These are phyloP conservation scores for Avena eriantha DNA, from an alignment of 176 grass and related monocot genomes.

Conservation along the genomic window DNA sequence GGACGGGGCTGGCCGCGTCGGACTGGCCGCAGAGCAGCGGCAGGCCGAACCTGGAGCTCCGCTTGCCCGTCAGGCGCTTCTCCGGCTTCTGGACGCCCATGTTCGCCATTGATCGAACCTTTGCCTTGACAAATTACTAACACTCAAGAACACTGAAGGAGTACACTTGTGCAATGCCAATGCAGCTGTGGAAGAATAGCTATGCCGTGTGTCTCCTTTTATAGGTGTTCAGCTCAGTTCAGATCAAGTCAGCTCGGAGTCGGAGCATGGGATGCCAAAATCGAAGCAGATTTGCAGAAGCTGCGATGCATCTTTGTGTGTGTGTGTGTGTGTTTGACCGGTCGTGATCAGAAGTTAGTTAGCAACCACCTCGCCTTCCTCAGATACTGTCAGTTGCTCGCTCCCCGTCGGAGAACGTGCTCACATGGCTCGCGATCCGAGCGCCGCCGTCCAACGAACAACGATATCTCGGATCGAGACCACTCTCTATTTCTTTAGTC, in stretches of 20 bases:
- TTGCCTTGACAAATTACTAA: conserved; percentile 14
- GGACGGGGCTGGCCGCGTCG: conserved; percentile 36
- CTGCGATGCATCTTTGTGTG: conserved; percentile 36
- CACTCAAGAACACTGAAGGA: background rate
- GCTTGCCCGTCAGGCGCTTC: conserved; percentile 54
- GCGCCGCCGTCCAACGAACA: conserved; percentile 67
- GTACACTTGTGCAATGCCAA: conserved; percentile 12
- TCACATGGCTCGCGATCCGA: conserved; percentile 57
- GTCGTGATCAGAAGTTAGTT: conserved; percentile 45
- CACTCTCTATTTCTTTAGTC: conserved; percentile 24
- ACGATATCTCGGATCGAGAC: conserved; percentile 51
- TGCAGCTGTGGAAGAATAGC: conserved; percentile 40
- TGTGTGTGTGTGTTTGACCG: conserved; percentile 36
- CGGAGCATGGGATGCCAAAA: conserved; percentile 26
- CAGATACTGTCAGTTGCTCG: conserved; percentile 59
- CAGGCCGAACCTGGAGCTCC: conserved; percentile 66
- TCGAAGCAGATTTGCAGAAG: conserved; percentile 31
- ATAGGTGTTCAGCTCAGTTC: conserved; percentile 31
- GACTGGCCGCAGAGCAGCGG: conserved; percentile 60
- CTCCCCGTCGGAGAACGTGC: conserved; percentile 56
- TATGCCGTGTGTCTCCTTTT: conserved; percentile 5
- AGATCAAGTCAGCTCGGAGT: background rate
- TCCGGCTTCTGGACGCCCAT: conserved; percentile 42
- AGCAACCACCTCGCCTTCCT: conserved; percentile 39
- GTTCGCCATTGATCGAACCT: conserved; percentile 51